Evolutionary conservation across 192 early-diverging fungal genomes (phyloP).

Genomic region (Umbelopsis isabellina): DNA sequence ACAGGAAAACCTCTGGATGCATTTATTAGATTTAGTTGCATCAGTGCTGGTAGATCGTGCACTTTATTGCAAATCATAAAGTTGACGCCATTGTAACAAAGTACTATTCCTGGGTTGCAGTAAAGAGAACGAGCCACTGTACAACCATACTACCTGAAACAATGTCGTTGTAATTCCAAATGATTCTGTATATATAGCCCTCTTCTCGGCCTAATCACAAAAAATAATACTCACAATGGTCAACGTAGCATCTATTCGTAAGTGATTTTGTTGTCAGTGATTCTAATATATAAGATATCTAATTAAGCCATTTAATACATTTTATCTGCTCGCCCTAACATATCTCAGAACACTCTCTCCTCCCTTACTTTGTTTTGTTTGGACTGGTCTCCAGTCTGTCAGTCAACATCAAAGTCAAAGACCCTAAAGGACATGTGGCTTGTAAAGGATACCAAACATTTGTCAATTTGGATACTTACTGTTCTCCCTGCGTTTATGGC

Average conservation of each 20-base stretch:
- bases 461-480: background rate
- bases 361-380: conserved; percentile 1
- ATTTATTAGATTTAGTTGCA: background rate
- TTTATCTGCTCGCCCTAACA: background rate
- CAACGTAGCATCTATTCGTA: background rate
- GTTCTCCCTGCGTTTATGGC: background rate
- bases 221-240: background rate
- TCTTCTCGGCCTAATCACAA: background rate
- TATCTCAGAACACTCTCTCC: background rate
- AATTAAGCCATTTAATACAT: background rate
- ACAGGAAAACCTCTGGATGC: background rate
- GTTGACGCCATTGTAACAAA: background rate
- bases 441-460: background rate
- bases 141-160: background rate
- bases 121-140: background rate
- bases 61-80: no score
- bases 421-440: background rate
- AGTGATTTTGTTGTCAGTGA: background rate
- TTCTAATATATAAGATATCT: background rate
- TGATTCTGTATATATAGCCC: background rate
- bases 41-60: background rate
- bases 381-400: background rate
- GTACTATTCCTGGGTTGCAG: background rate
- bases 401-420: conserved; percentile 4
- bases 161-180: background rate